Base-by-base conservation (phyloP, 768 basidiomycete species). In the Leccinum subgranulosum region DNA sequence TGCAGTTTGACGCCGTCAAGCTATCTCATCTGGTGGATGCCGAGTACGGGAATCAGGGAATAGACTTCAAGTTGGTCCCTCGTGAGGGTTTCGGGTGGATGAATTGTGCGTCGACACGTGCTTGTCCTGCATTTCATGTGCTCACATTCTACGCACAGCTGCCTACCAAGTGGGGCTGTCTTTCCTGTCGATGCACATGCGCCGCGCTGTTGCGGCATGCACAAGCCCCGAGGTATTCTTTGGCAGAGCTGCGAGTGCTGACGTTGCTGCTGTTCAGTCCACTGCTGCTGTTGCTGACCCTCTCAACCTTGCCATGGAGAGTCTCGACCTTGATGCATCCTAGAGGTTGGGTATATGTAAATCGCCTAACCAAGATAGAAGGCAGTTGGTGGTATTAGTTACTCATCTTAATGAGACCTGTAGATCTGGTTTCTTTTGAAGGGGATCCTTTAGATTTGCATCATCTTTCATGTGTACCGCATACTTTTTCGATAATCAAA, bases 21-120 rank as follows among this genome's bases (percentile, higher is more conserved):
- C 82, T 97, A 21, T 96, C 92, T 2, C 94, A 98, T 69, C 81
- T 98, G 49, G 95, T 99, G 6, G 95, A 96, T 68, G 97, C 96
- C 47, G 96, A 98, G 76, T 98, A 98, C 65, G 90, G 94, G 9
- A 94, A 94, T 71, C 92, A 94, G 69, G 96, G 96, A 50, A 81
- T 96, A 64, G 96, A 99, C 77, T 99, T 99, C 78, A 93, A 95
- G 77, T 87, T 95, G 83, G 90, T 98, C 46, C 95, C 95, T 51
- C 84, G 94, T 14, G 96, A 98, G 75, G 96, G 96, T 54, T 99
- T 98, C 69, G 96, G 96, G 9, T 98, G 94, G 96, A 97, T 94
- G 90, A 96, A 96, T 60, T 81, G 92, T 93, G 66, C 59, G 86
- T 76, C 11, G 39, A 34, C 17, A 11, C 33, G 2, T 0, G 21